These are phyloP conservation scores for Russula brevipes DNA, from an alignment of 768 basidiomycete species.

Conservation along the genomic window DNA sequence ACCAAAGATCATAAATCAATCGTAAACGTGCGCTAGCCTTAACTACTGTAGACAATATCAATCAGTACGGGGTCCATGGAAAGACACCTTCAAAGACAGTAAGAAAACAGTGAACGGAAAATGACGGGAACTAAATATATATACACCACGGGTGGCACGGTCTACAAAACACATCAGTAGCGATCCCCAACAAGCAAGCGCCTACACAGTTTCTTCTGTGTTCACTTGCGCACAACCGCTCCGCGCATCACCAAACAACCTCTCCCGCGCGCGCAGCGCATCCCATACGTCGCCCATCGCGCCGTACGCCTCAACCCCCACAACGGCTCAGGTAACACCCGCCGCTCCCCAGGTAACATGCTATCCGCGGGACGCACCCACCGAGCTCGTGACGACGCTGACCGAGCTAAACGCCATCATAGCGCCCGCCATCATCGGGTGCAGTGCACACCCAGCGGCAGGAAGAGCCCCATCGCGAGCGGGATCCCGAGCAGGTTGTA, in stretches of 20 bases:
- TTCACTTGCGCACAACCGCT: constrained; percentile 68
- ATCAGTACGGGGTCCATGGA: no score
- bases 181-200: no score
- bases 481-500: constrained; percentile 94
- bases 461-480: constrained; percentile 95
- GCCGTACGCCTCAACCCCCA: constrained; percentile 38
- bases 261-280: constrained; percentile 37
- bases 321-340: constrained; percentile 34
- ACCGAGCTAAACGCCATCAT: constrained; percentile 56
- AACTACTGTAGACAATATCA: no score
- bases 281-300: constrained; percentile 45
- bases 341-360: constrained; percentile 57
- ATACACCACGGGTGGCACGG: no score
- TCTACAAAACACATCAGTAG: no score
- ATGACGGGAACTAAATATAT: no score
- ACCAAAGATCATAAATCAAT: no score
- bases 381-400: constrained; percentile 87
- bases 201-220: constrained; percentile 45
- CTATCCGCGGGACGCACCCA: constrained; percentile 71
- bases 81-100: no score
- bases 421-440: no score
- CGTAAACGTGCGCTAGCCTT: no score
- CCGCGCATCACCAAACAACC: constrained; percentile 35
- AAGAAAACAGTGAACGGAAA: no score
- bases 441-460: constrained; percentile 87